Evolutionary conservation across 257 asterid genomes (phyloP).

Genomic region (Przewalskia tangutica): DNA sequence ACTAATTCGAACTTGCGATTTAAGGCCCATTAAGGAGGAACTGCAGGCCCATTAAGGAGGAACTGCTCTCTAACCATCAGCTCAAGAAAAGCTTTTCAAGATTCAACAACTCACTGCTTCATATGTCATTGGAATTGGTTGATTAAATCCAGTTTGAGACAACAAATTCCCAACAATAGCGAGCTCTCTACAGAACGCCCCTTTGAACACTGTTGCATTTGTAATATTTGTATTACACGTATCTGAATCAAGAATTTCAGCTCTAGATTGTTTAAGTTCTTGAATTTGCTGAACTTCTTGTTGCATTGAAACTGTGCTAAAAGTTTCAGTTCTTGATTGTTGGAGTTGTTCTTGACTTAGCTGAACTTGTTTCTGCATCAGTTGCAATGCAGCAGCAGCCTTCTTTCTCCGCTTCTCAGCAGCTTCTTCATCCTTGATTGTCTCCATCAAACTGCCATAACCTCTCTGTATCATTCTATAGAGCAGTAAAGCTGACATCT

Average conservation of each 20-base stretch:
- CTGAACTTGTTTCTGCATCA: constrained; percentile 13
- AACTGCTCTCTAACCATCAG: too few relatives aligned
- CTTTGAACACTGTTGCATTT: constrained; percentile 17
- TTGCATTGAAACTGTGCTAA: neutral
- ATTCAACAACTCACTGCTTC: constrained; percentile 27
- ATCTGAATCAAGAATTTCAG: neutral
- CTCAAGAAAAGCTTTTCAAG: too few relatives aligned
- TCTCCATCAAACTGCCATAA: constrained; percentile 42
- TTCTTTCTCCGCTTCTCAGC: constrained; percentile 60
- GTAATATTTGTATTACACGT: neutral
- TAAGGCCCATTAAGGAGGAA: neutral
- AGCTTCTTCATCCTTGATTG: constrained; percentile 62
- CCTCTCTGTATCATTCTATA: constrained; percentile 94
- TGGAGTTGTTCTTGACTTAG: neutral
- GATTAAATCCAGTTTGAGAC: constrained; percentile 27
- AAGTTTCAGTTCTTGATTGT: neutral
- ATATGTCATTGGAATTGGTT: constrained; percentile 22
- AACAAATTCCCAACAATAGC: constrained; percentile 26
- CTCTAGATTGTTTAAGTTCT: neutral
- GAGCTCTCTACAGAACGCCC: constrained; percentile 33
- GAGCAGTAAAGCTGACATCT: constrained; percentile 60
- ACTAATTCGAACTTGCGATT: neutral
- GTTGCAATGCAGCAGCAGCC: constrained; percentile 28
- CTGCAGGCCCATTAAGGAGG: too few relatives aligned
- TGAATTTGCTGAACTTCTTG: constrained; percentile 6